phyloP scores from a whole-genome alignment of 2,329 filamentous ascomycete species.

The Arthrobotrys sphaeroides region DNA sequence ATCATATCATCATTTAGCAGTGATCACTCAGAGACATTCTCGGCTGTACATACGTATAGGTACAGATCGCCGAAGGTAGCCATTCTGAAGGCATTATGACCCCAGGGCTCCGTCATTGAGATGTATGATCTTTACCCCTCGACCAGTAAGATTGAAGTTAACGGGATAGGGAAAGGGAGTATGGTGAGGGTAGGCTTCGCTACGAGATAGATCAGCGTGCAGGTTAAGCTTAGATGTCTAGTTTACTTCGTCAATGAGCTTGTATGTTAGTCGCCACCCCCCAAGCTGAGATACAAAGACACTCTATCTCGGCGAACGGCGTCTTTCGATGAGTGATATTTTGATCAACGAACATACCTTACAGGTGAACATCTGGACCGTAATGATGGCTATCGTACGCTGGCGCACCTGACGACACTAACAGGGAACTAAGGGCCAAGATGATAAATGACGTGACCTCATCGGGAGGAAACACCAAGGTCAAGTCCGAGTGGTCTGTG shows the following conservation, averaged over 20 bases:
- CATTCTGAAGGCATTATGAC: neutral
- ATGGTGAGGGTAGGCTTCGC: slow-evolving; percentile 7
- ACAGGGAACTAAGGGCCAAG: too few species aligned
- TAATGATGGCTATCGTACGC: too few species aligned
- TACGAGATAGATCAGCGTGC: slow-evolving; percentile 8
- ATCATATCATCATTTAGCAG: neutral
- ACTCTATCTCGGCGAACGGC: too few species aligned
- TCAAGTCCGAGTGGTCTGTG: neutral
- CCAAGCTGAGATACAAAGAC: neutral
- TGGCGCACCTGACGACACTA: too few species aligned
- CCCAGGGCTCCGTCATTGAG: slow-evolving; percentile 14
- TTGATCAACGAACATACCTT: too few species aligned
- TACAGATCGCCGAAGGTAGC: slow-evolving; percentile 19
- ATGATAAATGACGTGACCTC: too few species aligned
- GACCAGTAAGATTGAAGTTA: neutral
- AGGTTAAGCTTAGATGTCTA: neutral
- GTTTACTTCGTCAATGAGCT: neutral
- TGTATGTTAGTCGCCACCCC: slow-evolving; percentile 4
- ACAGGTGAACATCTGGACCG: too few species aligned
- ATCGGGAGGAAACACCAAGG: neutral
- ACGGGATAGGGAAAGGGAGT: neutral
- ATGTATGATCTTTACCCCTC: neutral
- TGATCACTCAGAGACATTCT: neutral
- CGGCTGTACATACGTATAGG: neutral
- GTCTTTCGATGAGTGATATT: too few species aligned